Conservation (phyloP, 2,329 filamentous ascomycete genomes). For the Penicillium concentricum region DNA sequence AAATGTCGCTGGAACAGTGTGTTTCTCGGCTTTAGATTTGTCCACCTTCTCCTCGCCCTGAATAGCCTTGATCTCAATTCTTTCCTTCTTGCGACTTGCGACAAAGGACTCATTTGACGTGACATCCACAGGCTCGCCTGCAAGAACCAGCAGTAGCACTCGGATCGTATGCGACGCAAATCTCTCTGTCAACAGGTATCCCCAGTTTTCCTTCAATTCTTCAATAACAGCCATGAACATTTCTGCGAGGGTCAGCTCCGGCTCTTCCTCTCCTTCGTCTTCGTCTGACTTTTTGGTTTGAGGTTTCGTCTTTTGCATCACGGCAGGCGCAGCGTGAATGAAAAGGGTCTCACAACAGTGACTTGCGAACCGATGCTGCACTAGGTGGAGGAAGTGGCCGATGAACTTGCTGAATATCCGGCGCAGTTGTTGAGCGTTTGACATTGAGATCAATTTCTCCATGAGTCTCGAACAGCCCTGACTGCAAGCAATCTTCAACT, state of each 20-base stretch:
- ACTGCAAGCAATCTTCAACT: slow-evolving; percentile 92
- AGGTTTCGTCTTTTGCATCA: slow-evolving; percentile 68
- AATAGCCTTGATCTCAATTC: slow-evolving; percentile 61
- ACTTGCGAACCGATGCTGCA: slow-evolving; percentile 94
- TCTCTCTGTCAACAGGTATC: slow-evolving; percentile 77
- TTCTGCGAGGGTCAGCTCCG: slow-evolving; percentile 71
- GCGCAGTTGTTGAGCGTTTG: slow-evolving; percentile 78
- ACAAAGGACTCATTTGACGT: slow-evolving; percentile 69
- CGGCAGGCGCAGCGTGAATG: slow-evolving; percentile 72
- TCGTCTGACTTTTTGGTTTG: slow-evolving; percentile 45
- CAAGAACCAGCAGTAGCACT: slow-evolving; percentile 79
- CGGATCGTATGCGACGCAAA: slow-evolving; percentile 91
- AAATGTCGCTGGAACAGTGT: slow-evolving; percentile 75
- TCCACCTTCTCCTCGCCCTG: slow-evolving; percentile 49
- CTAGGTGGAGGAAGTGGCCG: slow-evolving; percentile 81
- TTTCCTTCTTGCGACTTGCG: slow-evolving; percentile 91
- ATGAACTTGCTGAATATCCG: slow-evolving; percentile 80
- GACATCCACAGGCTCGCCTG: slow-evolving; percentile 75
- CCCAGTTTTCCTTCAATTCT: slow-evolving; percentile 82
- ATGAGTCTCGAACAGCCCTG: slow-evolving; percentile 92
- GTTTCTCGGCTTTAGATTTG: slow-evolving; percentile 46
- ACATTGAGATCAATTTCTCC: slow-evolving; percentile 84
- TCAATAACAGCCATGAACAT: slow-evolving; percentile 80
- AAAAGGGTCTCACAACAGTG: slow-evolving; percentile 97
- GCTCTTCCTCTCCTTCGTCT: slow-evolving; percentile 40